These are phyloP conservation scores for Cutaneotrichosporon sp. DNA, from an alignment of 1,284 basidiomycete genomes.

Conservation along the genomic window DNA sequence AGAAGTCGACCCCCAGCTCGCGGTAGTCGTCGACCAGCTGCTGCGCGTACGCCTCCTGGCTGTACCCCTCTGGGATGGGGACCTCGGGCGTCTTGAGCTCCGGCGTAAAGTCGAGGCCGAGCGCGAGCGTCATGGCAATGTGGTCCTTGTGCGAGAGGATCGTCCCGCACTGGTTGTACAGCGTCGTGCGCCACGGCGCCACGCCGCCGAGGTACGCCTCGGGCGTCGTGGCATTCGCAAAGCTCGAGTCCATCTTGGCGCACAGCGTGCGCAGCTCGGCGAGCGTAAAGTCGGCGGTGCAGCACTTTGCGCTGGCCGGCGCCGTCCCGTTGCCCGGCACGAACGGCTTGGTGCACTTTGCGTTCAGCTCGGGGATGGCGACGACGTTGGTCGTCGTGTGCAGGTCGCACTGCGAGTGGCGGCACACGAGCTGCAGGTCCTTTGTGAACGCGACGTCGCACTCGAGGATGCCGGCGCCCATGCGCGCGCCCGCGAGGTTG, in stretches of 20 bases:
- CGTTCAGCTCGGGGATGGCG: constrained; percentile 20
- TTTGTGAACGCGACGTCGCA: constrained; percentile 28
- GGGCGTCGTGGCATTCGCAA: constrained; percentile 19
- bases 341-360: constrained; percentile 27
- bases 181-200: constrained; percentile 17
- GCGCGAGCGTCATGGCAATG: constrained; percentile 18
- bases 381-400: constrained; percentile 30
- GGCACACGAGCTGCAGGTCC: constrained; percentile 29
- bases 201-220: constrained; percentile 22
- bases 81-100: constrained; percentile 27
- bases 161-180: constrained; percentile 26
- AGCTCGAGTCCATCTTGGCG: constrained; percentile 26
- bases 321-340: constrained; percentile 14
- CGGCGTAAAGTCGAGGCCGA: constrained; percentile 27
- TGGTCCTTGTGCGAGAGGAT: constrained; percentile 24
- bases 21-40: constrained; percentile 24
- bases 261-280: constrained; percentile 26
- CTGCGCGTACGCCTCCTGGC: constrained; percentile 24
- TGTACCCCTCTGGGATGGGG: constrained; percentile 28
- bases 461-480: constrained; percentile 31
- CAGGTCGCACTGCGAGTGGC: constrained; percentile 30
- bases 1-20: constrained; percentile 11
- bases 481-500: constrained; percentile 24
- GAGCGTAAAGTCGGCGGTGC: constrained; percentile 28
- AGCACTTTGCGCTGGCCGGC: constrained; percentile 24